These are phyloP conservation scores for Epichloe amarillans DNA, from an alignment of 2,329 filamentous ascomycete species.

Conservation along the genomic window DNA sequence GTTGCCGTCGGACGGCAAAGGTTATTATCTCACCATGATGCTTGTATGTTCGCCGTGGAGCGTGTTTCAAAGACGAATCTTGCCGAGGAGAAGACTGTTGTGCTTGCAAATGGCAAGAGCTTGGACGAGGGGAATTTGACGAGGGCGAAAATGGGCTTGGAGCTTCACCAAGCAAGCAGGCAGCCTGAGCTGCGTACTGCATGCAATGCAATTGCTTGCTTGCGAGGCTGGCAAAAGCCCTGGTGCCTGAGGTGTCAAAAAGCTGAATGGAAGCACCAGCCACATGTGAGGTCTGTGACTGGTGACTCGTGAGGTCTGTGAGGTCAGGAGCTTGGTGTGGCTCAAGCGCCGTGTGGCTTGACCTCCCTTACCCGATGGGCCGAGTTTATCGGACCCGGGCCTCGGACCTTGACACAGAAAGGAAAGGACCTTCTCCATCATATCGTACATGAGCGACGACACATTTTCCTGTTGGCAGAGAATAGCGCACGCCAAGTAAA, in stretches of 20 bases:
- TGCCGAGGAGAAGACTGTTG: background rate
- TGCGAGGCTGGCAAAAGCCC: background rate
- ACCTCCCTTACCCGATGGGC: background rate
- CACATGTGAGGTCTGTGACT: background rate
- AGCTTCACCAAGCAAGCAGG: conserved; percentile 15
- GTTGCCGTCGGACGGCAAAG: background rate
- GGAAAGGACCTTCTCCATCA: no score
- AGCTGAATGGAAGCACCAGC: background rate
- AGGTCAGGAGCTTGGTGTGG: background rate
- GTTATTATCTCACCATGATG: conserved; percentile 12
- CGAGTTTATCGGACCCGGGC: background rate
- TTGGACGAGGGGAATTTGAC: background rate
- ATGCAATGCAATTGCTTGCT: background rate
- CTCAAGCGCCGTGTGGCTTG: background rate
- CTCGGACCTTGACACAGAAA: background rate
- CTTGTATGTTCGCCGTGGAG: conserved; percentile 1
- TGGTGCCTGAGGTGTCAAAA: conserved; percentile 2
- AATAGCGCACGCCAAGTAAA: no score
- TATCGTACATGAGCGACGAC: no score
- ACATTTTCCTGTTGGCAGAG: no score
- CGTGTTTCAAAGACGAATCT: background rate
- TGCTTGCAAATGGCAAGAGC: background rate
- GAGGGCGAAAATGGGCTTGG: conserved; percentile 12
- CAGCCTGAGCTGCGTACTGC: conserved; percentile 4
- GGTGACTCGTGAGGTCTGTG: background rate